A percentile compares a stretch with the other conserved stretches of the same genome.
These are phyloP conservation scores for Mortierella sp. DNA, from an alignment of 371 early-diverging fungal genomes.

Conservation along the genomic window DNA sequence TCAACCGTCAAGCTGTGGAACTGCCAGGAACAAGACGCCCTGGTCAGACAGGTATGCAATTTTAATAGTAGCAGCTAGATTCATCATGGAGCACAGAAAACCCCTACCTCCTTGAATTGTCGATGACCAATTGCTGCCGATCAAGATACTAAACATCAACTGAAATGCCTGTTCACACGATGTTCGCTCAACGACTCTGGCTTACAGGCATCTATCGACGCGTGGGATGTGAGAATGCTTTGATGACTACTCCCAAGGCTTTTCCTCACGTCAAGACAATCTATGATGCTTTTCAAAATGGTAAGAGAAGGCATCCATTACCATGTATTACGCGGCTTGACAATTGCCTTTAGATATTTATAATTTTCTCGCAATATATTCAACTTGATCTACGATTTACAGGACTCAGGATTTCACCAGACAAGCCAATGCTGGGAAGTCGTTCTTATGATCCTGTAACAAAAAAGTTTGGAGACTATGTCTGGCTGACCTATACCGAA, in stretches of 20 bases:
- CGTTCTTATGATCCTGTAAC: conserved; percentile 64
- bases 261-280: conserved; percentile 49
- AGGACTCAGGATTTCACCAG: conserved; percentile 37
- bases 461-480: conserved; percentile 75
- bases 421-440: conserved; percentile 59
- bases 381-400: not conserved
- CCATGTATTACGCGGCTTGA: not conserved
- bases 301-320: conserved; percentile 7
- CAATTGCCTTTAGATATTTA: not conserved
- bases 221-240: conserved; percentile 24
- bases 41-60: conserved; percentile 50
- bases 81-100: too few species aligned
- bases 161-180: too few species aligned
- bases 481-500: conserved; percentile 84
- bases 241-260: conserved; percentile 23
- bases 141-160: too few species aligned
- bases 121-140: too few species aligned
- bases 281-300: conserved; percentile 56
- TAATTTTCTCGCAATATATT: not conserved
- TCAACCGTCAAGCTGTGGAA: conserved; percentile 34
- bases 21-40: conserved; percentile 47
- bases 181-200: not conserved
- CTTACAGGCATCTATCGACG: conserved; percentile 53
- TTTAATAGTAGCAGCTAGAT: not conserved
- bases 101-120: too few species aligned